phyloP scores from a whole-genome alignment of 805 yeast genomes.

The Candida krabiensis region DNA sequence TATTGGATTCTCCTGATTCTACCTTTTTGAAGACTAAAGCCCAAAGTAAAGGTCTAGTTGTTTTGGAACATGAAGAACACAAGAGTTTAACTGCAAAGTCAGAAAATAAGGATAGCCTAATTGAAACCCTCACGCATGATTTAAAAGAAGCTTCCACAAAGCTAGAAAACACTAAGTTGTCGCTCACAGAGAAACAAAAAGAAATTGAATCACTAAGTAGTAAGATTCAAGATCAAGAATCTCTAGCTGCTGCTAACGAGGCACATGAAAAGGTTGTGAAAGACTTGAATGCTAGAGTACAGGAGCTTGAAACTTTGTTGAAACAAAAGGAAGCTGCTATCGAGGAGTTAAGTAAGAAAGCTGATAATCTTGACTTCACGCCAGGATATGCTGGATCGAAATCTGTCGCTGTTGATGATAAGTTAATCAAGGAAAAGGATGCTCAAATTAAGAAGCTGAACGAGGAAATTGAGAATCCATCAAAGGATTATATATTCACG shows the following conservation, averaged over 20 bases:
- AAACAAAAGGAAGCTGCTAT: too few species aligned
- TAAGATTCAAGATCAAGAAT: not conserved
- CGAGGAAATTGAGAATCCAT: constrained; percentile 12
- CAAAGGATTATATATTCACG: constrained; percentile 22
- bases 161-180: not conserved
- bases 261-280: not conserved
- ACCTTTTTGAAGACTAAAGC: constrained; percentile 30
- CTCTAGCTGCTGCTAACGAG: not conserved
- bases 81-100: too few species aligned
- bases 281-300: not conserved
- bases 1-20: constrained; percentile 31
- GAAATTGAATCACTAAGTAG: constrained; percentile 1
- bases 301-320: too few species aligned
- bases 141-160: constrained; percentile 3
- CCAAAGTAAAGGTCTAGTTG: constrained; percentile 20
- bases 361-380: too few species aligned
- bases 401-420: too few species aligned
- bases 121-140: not conserved
- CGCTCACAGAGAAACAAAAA: not conserved
- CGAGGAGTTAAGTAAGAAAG: too few species aligned
- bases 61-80: constrained; percentile 21
- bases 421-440: constrained; percentile 5
- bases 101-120: too few species aligned
- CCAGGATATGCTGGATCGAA: not conserved
- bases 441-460: constrained; percentile 2